Conservation (phyloP, 768 basidiomycete species). For the Russula emetica region DNA sequence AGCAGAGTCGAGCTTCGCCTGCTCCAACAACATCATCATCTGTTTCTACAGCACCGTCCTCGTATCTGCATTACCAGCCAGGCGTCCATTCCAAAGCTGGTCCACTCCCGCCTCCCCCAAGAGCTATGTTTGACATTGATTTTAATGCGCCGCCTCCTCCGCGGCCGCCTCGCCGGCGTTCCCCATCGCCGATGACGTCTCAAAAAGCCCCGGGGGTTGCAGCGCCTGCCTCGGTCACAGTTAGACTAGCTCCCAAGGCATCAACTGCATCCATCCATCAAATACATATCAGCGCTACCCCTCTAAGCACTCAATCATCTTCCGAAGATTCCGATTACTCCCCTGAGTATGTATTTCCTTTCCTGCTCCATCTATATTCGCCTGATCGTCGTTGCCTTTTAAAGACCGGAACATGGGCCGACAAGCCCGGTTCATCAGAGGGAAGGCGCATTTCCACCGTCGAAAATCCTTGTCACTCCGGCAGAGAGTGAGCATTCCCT, state of each 20-base stretch:
- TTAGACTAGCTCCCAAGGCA: constrained; percentile 39
- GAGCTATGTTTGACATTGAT: constrained; percentile 45
- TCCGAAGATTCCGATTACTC: constrained; percentile 15
- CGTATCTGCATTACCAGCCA: constrained; percentile 60
- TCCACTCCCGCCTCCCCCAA: constrained; percentile 67
- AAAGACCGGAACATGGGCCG: constrained; percentile 11
- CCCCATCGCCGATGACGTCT: constrained; percentile 41
- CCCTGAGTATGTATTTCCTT: constrained; percentile 10
- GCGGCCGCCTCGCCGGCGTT: constrained; percentile 58
- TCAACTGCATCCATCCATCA: constrained; percentile 20
- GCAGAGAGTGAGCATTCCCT: constrained; percentile 9
- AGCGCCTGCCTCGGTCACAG: constrained; percentile 40
- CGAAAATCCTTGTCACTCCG: constrained; percentile 31
- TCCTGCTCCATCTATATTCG: neutral
- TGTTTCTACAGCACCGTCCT: constrained; percentile 29
- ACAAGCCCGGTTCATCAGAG: constrained; percentile 32
- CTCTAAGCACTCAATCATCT: constrained; percentile 1
- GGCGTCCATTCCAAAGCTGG: constrained; percentile 68
- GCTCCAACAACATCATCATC: neutral
- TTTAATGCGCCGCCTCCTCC: constrained; percentile 50
- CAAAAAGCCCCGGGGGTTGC: constrained; percentile 35
- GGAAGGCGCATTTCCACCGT: constrained; percentile 66
- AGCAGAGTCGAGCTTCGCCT: constrained; percentile 2
- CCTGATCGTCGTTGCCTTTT: constrained; percentile 12
- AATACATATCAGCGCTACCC: constrained; percentile 11